Evolutionary conservation across 2,329 filamentous ascomycete species (phyloP), one percentile per base, ranked within the genome.

Genomic region (Aureobasidium sp.): DNA sequence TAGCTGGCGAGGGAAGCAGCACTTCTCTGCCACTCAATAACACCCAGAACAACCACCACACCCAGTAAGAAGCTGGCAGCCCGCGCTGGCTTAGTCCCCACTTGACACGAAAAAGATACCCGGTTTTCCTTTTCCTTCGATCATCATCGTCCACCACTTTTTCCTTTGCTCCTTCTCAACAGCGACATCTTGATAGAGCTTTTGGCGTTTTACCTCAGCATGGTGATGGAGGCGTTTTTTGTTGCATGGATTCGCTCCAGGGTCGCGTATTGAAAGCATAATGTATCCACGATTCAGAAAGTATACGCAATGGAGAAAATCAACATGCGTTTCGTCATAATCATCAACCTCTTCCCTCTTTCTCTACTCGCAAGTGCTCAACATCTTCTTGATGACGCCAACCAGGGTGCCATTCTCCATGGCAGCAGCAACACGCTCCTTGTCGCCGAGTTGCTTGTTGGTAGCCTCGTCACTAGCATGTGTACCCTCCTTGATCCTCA

Each of bases 391-490:
- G 66, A 99, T 81, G 36, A 97, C 90, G 44, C 87, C 87, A 80
- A 90, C 91, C 64, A 99, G 78, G 1, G 90, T 95, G 62, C 90
- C 89, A 73, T 99, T 99, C 76, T 97, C 94, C 68, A 97, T 79
- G 7, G 94, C 94, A 10, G 94, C 94, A 1, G 93, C 92, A 48
- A 99, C 94, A 64, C 94, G 82, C 78, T 99, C 94, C 80, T 97
- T 99, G 77, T 99, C 94, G 37, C 87, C 90, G 47, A 99, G 79
- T 76, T 99, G 94, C 80, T 97, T 97, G 78, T 96, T 97, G 58
- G 97, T 91, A 73, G 96, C 91, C 66, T 96, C 91, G 50, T 91
- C 93, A 64, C 95, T 95, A 67, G 86, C 90, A 74, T 97, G 94
- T n/a, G 91, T 94, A 65, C 92, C 93, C 76, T 96, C 89, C 75